Evolutionary conservation across 108 stramenopile species (phyloP).

Genomic region (Skeletonema grethae): DNA sequence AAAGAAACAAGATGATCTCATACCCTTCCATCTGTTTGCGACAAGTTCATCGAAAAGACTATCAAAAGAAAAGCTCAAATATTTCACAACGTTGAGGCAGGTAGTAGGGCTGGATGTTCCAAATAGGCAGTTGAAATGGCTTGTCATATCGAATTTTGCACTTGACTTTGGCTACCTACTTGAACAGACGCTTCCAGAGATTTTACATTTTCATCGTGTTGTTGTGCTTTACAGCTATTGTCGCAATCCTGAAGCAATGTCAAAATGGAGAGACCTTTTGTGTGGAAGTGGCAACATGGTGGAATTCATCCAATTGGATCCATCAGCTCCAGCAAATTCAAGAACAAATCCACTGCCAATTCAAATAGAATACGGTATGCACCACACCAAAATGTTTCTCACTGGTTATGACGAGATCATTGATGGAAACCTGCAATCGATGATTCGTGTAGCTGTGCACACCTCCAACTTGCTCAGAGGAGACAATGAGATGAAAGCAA

Average conservation of each 20-base stretch:
- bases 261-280: slow-evolving; percentile 20
- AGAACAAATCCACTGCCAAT: slow-evolving; percentile 30
- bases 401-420: slow-evolving; percentile 55
- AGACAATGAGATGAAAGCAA: slow-evolving; percentile 64
- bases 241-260: slow-evolving; percentile 2
- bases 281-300: slow-evolving; percentile 31
- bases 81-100: slow-evolving; percentile 64
- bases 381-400: slow-evolving; percentile 84
- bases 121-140: slow-evolving; percentile 50
- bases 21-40: slow-evolving; percentile 25
- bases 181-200: slow-evolving; percentile 54
- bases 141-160: slow-evolving; percentile 65
- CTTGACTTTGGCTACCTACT: slow-evolving; percentile 63
- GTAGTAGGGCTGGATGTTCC: slow-evolving; percentile 57
- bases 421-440: slow-evolving; percentile 9
- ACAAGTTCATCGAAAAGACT: slow-evolving; percentile 12
- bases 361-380: slow-evolving; percentile 57
- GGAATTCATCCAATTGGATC: slow-evolving; percentile 36
- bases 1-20: slow-evolving; percentile 5
- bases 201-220: slow-evolving; percentile 56
- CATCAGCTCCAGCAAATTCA: slow-evolving; percentile 47
- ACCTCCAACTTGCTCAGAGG: slow-evolving; percentile 66
- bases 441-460: slow-evolving; percentile 70
- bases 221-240: slow-evolving; percentile 58
- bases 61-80: background rate